Evolutionary conservation across 768 basidiomycete species (phyloP).

Genomic region (Lactarius deliciosus): DNA sequence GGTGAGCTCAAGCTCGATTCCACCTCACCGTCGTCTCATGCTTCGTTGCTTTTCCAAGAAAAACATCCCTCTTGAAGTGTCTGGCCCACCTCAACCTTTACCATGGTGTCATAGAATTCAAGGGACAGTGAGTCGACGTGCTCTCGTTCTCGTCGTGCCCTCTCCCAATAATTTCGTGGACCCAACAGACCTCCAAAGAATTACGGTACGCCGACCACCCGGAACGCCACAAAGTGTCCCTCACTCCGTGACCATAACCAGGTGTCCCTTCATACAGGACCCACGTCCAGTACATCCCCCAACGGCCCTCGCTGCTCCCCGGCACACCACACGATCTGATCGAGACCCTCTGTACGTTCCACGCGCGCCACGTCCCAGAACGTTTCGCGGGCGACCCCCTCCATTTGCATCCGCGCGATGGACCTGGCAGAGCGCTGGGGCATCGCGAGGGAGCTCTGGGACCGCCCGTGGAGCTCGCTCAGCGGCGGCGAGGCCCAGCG

Average conservation of each 20-base stretch:
- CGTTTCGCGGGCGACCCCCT: slow-evolving; percentile 27
- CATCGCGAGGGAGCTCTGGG: slow-evolving; percentile 68
- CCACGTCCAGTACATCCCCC: slow-evolving; percentile 81
- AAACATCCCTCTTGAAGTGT: slow-evolving; percentile 81
- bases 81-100: slow-evolving; percentile 77
- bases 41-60: slow-evolving; percentile 35
- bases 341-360: slow-evolving; percentile 51
- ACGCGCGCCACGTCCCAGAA: slow-evolving; percentile 40
- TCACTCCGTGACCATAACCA: slow-evolving; percentile 32
- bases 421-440: slow-evolving; percentile 65
- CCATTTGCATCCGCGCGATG: slow-evolving; percentile 36
- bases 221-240: neutral
- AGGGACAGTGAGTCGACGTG: slow-evolving; percentile 56
- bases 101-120: slow-evolving; percentile 59
- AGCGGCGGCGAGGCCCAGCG: slow-evolving; percentile 89
- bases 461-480: slow-evolving; percentile 72
- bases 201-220: slow-evolving; percentile 41
- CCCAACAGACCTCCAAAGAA: slow-evolving; percentile 47
- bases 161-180: neutral
- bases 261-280: slow-evolving; percentile 80
- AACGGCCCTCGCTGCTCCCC: slow-evolving; percentile 82
- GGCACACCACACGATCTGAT: slow-evolving; percentile 79
- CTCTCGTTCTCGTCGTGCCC: neutral
- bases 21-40: neutral
- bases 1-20: slow-evolving; percentile 41